Conservation (phyloP, 352 stramenopile genomes). For the Globisporangium spiculum region DNA sequence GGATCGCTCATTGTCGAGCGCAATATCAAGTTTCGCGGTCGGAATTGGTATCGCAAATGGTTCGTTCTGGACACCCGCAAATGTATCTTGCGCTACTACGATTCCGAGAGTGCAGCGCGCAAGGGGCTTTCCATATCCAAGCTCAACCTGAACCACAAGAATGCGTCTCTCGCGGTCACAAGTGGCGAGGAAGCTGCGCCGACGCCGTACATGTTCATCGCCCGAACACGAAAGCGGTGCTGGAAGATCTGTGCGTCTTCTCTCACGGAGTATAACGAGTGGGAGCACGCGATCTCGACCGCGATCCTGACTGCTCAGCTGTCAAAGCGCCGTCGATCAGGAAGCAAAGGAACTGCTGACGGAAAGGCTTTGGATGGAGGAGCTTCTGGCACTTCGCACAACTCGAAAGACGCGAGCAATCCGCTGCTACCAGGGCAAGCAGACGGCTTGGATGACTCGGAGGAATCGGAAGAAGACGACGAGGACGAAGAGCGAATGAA, state of each 20-base stretch:
- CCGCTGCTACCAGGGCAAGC: conserved; percentile 5
- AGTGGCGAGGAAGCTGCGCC: conserved; percentile 58
- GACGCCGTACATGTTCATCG: conserved; percentile 66
- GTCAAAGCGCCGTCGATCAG: conserved; percentile 29
- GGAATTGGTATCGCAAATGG: conserved; percentile 82
- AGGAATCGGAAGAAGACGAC: conserved; percentile 41
- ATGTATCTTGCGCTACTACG: conserved; percentile 69
- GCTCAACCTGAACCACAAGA: conserved; percentile 63
- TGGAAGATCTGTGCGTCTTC: conserved; percentile 71
- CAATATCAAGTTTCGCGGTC: conserved; percentile 64
- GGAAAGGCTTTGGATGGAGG: not conserved
- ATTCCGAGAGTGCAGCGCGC: conserved; percentile 56
- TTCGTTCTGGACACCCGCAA: conserved; percentile 67
- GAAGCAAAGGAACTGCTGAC: conserved; percentile 28
- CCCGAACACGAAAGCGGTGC: conserved; percentile 57
- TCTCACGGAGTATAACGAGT: conserved; percentile 55
- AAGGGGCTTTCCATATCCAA: conserved; percentile 59
- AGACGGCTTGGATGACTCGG: conserved; percentile 13
- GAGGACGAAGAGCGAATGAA: conserved; percentile 31
- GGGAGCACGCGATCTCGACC: conserved; percentile 75
- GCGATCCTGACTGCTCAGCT: conserved; percentile 58
- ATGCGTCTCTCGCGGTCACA: conserved; percentile 60
- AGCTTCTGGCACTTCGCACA: not conserved
- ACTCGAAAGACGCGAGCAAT: conserved; percentile 5
- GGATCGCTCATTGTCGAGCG: conserved; percentile 69